A percentile compares a stretch with the other conserved stretches of the same genome.
These are phyloP conservation scores for Hypoxylon sp. DNA, from an alignment of 2,329 filamentous ascomycete species.

Conservation along the genomic window DNA sequence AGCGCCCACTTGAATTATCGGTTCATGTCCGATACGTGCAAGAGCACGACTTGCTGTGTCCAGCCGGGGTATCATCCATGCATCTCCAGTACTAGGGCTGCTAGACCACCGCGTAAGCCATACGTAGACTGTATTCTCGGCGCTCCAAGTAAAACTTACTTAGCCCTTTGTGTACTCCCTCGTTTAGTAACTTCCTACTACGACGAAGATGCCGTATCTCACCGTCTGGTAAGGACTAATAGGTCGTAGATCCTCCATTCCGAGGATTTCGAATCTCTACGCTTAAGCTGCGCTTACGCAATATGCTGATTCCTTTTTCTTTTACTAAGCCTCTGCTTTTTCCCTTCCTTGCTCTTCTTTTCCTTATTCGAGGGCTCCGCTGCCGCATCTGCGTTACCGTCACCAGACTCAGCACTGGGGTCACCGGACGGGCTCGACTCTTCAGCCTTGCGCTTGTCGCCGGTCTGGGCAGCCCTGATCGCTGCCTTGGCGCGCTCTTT, in stretches of 20 bases:
- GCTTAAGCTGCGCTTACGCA: slow-evolving; percentile 23
- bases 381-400: slow-evolving; percentile 40
- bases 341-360: slow-evolving; percentile 49
- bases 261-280: background rate
- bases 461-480: slow-evolving; percentile 57
- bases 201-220: background rate
- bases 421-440: slow-evolving; percentile 38
- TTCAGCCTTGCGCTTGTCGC: slow-evolving; percentile 49
- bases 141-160: slow-evolving; percentile 3
- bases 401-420: slow-evolving; percentile 38
- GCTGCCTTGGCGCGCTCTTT: slow-evolving; percentile 66
- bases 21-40: background rate
- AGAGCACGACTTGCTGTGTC: background rate
- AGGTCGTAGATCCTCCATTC: background rate
- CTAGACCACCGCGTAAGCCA: background rate
- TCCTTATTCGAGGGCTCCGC: slow-evolving; percentile 57
- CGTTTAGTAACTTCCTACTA: background rate
- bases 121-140: background rate
- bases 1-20: background rate
- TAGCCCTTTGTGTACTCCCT: background rate
- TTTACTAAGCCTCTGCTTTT: slow-evolving; percentile 53
- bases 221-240: background rate
- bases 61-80: background rate
- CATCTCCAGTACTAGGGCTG: background rate
- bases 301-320: slow-evolving; percentile 48